Base-by-base conservation (phyloP, 108 stramenopile genomes). In the Nitzschia putrida region DNA sequence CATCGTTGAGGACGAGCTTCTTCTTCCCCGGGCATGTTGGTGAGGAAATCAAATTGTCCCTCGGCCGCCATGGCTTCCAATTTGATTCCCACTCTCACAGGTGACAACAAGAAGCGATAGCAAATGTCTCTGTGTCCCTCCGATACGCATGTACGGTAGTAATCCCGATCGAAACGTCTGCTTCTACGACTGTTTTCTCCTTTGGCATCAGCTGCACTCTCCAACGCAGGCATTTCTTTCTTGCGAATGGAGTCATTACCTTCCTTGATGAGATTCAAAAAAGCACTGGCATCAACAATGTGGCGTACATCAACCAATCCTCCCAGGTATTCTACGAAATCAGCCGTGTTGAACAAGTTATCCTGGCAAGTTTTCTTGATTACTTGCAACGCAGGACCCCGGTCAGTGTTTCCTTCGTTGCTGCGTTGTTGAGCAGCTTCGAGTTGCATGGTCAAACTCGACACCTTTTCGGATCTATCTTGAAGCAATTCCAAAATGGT, bases 141-240 rank as follows among this genome's bases (percentile, higher is more conserved):
- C 9, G 88, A 79, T 13, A 92, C 91, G 60, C 91, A 91, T 8
- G 88, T 85, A 40, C 94, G 75, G 57, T 95, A 95, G 68, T 78
- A 89, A 65, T 91, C 91, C 49, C 88, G 83, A 68, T 95, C 88
- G 55, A 91, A 90, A 23, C 91, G 74, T 39, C 90, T 85, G 64
- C 88, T 88, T 8, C 89, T 80, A 58, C 87, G 86, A 57, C 79
- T 82, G 37, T 74, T 74, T 47, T 84, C 71, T 23, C 60, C 59
- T 22, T 69, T 72, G 49, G 75, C 69, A 25, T 65, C 71, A 61
- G 51, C 57, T 1, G 16, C 71, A 7, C 67, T 58, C n/a, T 56
- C 66, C 6, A 66, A 34, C 10, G 21, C 26, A 1, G 81, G 81
- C 60, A 72, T 61, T 64, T 82, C 80, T 53, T 90, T 92, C 44